Percentiles rank a stretch among this genome's conserved stretches.
These are phyloP conservation scores for Lactarius hatsudake DNA, from an alignment of 768 basidiomycete species.

Conservation along the genomic window DNA sequence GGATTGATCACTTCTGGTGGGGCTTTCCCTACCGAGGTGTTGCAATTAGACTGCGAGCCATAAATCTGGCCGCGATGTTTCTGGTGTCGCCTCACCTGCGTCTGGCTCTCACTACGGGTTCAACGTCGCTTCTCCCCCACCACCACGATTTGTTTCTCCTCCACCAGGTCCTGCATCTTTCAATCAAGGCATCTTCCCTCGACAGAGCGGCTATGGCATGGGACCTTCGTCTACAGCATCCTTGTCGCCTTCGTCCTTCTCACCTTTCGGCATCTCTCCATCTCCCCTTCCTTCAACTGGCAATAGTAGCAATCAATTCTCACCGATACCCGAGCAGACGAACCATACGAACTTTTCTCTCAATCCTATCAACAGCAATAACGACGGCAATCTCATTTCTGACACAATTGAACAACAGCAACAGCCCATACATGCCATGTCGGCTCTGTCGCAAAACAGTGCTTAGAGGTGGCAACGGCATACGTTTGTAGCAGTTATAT, in stretches of 20 bases:
- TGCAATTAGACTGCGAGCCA: slow-evolving; percentile 29
- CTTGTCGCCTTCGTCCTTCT: slow-evolving; percentile 33
- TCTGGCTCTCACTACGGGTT: slow-evolving; percentile 35
- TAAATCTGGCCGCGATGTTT: slow-evolving; percentile 31
- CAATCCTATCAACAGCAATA: slow-evolving; percentile 27
- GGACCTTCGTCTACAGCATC: slow-evolving; percentile 25
- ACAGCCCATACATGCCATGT: slow-evolving; percentile 27
- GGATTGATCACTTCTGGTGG: slow-evolving; percentile 19
- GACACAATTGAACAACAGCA: slow-evolving; percentile 28
- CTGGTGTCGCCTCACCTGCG: slow-evolving; percentile 35
- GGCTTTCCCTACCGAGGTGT: slow-evolving; percentile 21
- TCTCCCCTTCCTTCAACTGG: slow-evolving; percentile 31
- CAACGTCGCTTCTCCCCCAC: slow-evolving; percentile 36
- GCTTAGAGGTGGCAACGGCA: slow-evolving; percentile 27
- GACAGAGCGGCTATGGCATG: slow-evolving; percentile 32
- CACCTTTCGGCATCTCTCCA: slow-evolving; percentile 39
- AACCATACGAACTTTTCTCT: slow-evolving; percentile 26
- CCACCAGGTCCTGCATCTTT: slow-evolving; percentile 31
- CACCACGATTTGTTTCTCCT: slow-evolving; percentile 39
- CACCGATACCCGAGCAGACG: slow-evolving; percentile 31
- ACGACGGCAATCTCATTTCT: slow-evolving; percentile 28
- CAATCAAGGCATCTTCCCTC: slow-evolving; percentile 25
- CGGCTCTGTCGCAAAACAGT: slow-evolving; percentile 24
- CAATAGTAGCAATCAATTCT: slow-evolving; percentile 28
- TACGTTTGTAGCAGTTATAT: slow-evolving; percentile 30